Conservation (phyloP, 1,139 yeast species). For the Yamadazyma epiphylla region DNA sequence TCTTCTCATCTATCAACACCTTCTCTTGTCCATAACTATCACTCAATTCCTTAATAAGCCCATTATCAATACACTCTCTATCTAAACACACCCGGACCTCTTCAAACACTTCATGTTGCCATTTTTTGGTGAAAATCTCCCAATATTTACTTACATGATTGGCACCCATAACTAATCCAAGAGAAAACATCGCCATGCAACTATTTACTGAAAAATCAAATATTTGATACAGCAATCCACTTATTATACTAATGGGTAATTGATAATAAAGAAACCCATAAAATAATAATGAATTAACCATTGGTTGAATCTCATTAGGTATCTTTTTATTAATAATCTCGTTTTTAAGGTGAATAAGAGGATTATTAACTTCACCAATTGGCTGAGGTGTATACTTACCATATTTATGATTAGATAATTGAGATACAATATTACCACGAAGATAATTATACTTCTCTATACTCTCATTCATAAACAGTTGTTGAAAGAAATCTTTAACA, state of each 20-base stretch:
- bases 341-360: constrained; percentile 28
- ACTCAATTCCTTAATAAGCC: constrained; percentile 33
- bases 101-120: constrained; percentile 32
- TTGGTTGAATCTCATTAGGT: constrained; percentile 35
- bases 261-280: constrained; percentile 36
- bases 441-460: constrained; percentile 37
- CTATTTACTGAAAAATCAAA: constrained; percentile 34
- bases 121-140: constrained; percentile 25
- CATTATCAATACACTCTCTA: constrained; percentile 36
- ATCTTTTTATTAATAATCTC: constrained; percentile 25
- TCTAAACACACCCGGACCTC: constrained; percentile 34
- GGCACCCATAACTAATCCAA: constrained; percentile 45
- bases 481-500: constrained; percentile 35
- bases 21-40: constrained; percentile 19
- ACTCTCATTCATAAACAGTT: constrained; percentile 35
- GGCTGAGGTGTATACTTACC: constrained; percentile 13
- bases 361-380: constrained; percentile 20
- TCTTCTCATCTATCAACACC: constrained; percentile 14
- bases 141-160: constrained; percentile 40
- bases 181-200: constrained; percentile 29
- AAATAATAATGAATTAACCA: constrained; percentile 27
- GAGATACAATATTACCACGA: constrained; percentile 34
- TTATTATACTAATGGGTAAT: constrained; percentile 32
- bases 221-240: constrained; percentile 29
- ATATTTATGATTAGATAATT: constrained; percentile 21